These are phyloP conservation scores for Colletotrichum truncatum DNA, from an alignment of 2,329 filamentous ascomycete species.

Conservation along the genomic window DNA sequence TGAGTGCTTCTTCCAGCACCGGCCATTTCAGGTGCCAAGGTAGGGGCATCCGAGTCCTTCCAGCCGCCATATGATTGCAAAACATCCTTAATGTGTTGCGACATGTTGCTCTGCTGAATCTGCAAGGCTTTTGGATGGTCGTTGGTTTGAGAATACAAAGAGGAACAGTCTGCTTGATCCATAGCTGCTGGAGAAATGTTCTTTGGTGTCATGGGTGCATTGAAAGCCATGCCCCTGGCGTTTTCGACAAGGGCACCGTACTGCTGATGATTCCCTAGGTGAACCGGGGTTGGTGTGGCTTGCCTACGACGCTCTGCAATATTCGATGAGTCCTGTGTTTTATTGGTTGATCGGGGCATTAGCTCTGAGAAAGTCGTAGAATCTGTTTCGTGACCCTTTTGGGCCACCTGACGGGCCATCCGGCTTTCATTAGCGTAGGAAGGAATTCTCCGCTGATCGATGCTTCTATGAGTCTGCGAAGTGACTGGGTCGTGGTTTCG, in stretches of 20 bases:
- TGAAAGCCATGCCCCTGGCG: constrained; percentile 20
- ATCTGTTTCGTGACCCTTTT: constrained; percentile 3
- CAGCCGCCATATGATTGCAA: constrained; percentile 29
- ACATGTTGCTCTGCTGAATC: constrained; percentile 11
- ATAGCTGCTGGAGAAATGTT: background rate
- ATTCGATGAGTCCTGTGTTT: constrained; percentile 22
- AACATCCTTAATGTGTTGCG: constrained; percentile 19
- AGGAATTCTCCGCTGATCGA: background rate
- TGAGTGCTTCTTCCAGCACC: background rate
- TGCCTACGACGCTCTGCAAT: constrained; percentile 27
- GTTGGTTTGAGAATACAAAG: constrained; percentile 28
- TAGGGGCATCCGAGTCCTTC: constrained; percentile 3
- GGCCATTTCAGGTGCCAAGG: background rate
- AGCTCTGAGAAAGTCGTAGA: constrained; percentile 27
- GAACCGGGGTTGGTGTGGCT: constrained; percentile 1
- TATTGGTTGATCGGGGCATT: constrained; percentile 14
- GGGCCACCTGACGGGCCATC: background rate
- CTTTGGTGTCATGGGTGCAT: constrained; percentile 32
- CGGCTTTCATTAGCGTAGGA: background rate
- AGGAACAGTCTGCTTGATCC: constrained; percentile 22
- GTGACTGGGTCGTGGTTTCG: constrained; percentile 24
- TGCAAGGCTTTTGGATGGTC: constrained; percentile 3
- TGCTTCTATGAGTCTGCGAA: background rate
- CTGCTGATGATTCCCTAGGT: constrained; percentile 19
- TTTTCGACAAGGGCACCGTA: constrained; percentile 12